Evolutionary conservation across 768 basidiomycete species (phyloP), one percentile per base, ranked within the genome.

Genomic region (Tricholomella constricta): DNA sequence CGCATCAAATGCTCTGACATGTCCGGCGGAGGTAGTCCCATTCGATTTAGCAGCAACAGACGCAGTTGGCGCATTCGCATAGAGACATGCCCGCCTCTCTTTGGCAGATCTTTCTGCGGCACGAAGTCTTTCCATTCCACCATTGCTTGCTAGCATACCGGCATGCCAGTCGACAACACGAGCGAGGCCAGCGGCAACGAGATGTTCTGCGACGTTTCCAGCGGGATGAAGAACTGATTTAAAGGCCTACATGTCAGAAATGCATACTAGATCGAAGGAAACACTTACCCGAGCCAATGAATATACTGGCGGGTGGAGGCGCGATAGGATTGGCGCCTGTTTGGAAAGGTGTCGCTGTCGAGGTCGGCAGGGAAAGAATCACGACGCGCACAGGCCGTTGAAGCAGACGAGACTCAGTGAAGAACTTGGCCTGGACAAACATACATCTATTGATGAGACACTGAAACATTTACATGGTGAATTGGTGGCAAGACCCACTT

Each of bases 101-200:
- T 91, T 92, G 19, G 91, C 93, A 43, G 61, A 65, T 67, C 80
- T 87, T 72, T 98, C 95, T 0, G 91, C 92, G 1, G 84, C 81
- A 46, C 95, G 85, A 25, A 98, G 79, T 36, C 84, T 85, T 62
- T 95, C 93, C 83, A 98, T 91, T 4, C 84, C 89, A 35, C 94
- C 94, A 46, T 79, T 76, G 48, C 78, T 81, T 1, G 92, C 85
- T 19, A 99, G 83, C 81, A 98, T 89, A 19, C 95, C 95, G 14
- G 96, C 94, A 68, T 99, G 96, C 95, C 95, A 98, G 66, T 96
- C 95, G 53, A 98, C 88, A 45, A 98, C 81, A 52, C 92, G 88
- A 15, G 95, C 96, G 2, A 98, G 77, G 25, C 96, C 95, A 40
- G 84, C 82, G 4, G 80, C 82, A 25, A 93, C 85, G 34, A 99